Percentiles rank a stretch among this genome's conserved stretches.
Evolutionary conservation across 345 rosid species (phyloP).

Genomic region (Brassica nigra): DNA sequence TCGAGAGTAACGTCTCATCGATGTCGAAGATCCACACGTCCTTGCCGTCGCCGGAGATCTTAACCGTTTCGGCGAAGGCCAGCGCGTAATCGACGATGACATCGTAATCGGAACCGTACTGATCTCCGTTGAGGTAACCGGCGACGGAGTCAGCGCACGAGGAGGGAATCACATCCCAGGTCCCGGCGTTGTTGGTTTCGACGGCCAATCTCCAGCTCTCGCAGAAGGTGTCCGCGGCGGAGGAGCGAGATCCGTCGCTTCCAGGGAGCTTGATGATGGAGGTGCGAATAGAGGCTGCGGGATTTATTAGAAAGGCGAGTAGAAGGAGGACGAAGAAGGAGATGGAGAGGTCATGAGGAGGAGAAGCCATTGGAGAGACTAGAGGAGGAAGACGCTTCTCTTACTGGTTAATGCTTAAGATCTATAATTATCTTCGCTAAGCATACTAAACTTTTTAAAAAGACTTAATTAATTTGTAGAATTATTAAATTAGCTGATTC

Average conservation of each 20-base stretch:
- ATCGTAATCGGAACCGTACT: constrained; percentile 59
- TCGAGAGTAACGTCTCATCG: constrained; percentile 83
- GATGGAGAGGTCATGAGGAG: constrained; percentile 22
- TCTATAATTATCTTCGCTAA: background rate
- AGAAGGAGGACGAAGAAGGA: constrained; percentile 18
- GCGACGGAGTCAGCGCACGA: constrained; percentile 51
- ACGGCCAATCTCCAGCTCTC: constrained; percentile 78
- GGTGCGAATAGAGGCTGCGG: constrained; percentile 39
- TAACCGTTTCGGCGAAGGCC: constrained; percentile 49
- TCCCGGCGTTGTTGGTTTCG: constrained; percentile 84
- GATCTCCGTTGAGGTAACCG: constrained; percentile 56
- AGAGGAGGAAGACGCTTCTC: constrained; percentile 4
- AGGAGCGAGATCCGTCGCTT: constrained; percentile 21
- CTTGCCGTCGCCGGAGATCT: constrained; percentile 54
- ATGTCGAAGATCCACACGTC: constrained; percentile 93
- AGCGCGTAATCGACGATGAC: constrained; percentile 46
- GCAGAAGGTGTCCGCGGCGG: constrained; percentile 51
- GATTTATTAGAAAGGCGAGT: constrained; percentile 8
- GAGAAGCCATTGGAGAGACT: constrained; percentile 44
- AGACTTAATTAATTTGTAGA: background rate
- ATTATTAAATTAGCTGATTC: background rate
- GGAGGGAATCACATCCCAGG: constrained; percentile 57
- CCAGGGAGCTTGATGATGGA: constrained; percentile 50
- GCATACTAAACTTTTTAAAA: background rate
- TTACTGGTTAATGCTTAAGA: background rate